Evolutionary conservation across 208 protist genomes (phyloP).

Genomic region (Acanthamoeba royreba): DNA sequence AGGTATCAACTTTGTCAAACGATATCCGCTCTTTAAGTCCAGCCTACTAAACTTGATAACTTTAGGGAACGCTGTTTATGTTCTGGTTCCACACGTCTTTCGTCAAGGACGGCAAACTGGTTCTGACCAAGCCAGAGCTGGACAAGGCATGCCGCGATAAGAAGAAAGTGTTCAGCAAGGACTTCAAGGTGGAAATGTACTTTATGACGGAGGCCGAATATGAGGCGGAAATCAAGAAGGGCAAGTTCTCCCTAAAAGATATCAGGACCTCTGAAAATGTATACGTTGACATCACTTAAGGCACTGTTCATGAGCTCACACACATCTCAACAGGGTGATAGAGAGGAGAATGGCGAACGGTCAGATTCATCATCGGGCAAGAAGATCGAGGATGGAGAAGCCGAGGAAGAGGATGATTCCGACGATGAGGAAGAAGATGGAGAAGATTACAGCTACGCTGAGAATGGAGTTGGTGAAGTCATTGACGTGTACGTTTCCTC

Average conservation of each 20-base stretch:
- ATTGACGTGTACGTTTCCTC: not conserved
- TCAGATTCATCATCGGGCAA: not conserved
- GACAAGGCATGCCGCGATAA: conserved; percentile 27
- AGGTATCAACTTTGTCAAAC: not conserved
- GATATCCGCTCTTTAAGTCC: not conserved
- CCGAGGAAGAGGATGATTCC: not conserved
- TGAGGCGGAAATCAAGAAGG: not conserved
- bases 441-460: not conserved
- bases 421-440: not conserved
- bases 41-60: not conserved
- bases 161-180: not conserved
- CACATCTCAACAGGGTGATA: not conserved
- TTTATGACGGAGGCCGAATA: conserved; percentile 8
- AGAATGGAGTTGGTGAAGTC: not conserved
- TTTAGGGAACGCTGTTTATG: not conserved
- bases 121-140: not conserved
- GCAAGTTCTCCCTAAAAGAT: not conserved
- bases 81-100: conserved; percentile 26
- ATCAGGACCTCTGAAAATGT: not conserved
- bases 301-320: not conserved
- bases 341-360: not conserved
- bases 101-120: not conserved
- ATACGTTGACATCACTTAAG: not conserved
- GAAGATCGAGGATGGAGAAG: not conserved
- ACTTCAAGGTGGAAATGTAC: conserved; percentile 17